Evolutionary conservation across 2,329 filamentous ascomycete genomes (phyloP), one percentile per base, ranked within the genome.

Genomic region (Neonectria neomacrospora): DNA sequence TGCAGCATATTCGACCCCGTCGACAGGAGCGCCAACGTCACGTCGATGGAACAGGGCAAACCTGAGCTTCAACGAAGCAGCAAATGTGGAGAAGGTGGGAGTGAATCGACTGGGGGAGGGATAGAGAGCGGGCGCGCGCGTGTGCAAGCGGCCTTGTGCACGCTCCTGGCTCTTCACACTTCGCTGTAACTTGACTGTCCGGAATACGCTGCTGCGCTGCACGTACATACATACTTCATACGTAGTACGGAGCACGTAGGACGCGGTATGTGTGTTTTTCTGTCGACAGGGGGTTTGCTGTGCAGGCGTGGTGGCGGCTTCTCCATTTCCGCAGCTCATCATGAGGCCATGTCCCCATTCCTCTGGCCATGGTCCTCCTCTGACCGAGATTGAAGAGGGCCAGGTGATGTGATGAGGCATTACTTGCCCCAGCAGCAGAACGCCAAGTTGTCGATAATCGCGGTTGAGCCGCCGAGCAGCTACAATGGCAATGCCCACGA

Each of bases 311-410:
- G 66, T 55, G 51, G 59, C 64, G 51, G 59, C 66, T 67, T 64
- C 54, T 51, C 61, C 64, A 58, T 62, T 66, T 53, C 61, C 54
- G 62, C 52, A 34, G 30, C 56, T 66, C 55, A 47, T 45, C 53
- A 68, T 68, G 61, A 66, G 65, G 42, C 58, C 63, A 66, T 66
- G 65, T 60, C 66, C 59, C 63, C 53, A 61, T 68, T 61, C 57
- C 56, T 65, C 68, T 65, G 57, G 48, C 63, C 62, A 66, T 60
- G 57, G 57, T 57, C 30, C 54, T 63, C 62, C 45, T 56, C 51
- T 44, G 67, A 57, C 64, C 58, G 66, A 62, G 61, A 67, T 72
- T 68, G 51, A 44, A 47, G 56, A 60, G 34, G 57, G 53, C 50
- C 42, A 52, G 45, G 57, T 57, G 58, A 65, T 58, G 64, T 68